A percentile compares a stretch with the other conserved stretches of the same genome.
phyloP scores from a whole-genome alignment of 257 asterid genomes.

The Coffea canephora region DNA sequence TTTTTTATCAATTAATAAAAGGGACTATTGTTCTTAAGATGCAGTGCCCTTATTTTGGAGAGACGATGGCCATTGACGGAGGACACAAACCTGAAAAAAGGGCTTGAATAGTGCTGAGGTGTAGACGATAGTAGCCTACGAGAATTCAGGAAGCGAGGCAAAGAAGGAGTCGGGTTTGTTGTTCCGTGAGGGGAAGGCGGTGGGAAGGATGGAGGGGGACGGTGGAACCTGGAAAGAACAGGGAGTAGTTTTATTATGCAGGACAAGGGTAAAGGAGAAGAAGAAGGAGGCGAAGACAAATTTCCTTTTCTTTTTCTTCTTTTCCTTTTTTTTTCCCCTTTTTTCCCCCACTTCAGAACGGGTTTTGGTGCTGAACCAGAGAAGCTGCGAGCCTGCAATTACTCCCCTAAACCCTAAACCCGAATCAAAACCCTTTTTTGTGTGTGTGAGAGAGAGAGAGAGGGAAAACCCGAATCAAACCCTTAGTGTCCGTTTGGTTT shows the following conservation, averaged over 20 bases:
- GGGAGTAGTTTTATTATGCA: neutral
- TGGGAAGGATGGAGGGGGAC: neutral
- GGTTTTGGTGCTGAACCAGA: neutral
- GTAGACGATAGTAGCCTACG: neutral
- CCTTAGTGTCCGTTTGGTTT: neutral
- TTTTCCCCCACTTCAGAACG: neutral
- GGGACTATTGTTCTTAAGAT: neutral
- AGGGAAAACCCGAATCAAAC: neutral
- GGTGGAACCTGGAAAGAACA: neutral
- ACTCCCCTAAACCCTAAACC: neutral
- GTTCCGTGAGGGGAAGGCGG: neutral
- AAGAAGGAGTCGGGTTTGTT: neutral
- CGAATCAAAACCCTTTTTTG: too few species aligned
- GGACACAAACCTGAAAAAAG: neutral
- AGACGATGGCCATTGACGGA: neutral
- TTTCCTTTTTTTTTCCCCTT: too few species aligned
- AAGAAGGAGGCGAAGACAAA: neutral
- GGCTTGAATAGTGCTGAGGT: neutral
- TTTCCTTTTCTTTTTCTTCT: too few species aligned
- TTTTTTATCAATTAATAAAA: neutral
- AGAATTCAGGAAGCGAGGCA: neutral
- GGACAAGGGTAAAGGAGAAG: neutral
- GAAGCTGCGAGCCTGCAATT: neutral
- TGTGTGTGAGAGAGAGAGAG: too few species aligned
- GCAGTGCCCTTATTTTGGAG: neutral